Conservation (phyloP, 1,284 basidiomycete species). For the Cutaneotrichosporon cavernicola region DNA sequence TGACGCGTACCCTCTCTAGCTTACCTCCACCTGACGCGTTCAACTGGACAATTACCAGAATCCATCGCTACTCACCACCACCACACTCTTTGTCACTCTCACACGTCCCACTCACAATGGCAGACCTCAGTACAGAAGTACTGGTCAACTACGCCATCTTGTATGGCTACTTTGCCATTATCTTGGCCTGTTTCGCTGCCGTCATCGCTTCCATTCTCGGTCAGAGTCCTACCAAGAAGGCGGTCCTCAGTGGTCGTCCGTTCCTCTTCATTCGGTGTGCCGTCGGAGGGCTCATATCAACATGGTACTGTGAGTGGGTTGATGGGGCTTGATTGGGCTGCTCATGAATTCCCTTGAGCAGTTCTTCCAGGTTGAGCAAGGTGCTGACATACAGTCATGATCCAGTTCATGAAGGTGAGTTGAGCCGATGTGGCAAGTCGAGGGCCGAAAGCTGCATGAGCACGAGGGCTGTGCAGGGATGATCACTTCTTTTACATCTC, state of each 20-base stretch:
- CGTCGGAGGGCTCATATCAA: slow-evolving; percentile 49
- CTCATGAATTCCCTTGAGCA: neutral
- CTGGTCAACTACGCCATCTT: slow-evolving; percentile 56
- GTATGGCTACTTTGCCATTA: slow-evolving; percentile 58
- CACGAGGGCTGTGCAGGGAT: neutral
- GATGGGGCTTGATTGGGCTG: neutral
- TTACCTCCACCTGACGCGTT: slow-evolving; percentile 1
- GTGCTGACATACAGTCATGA: slow-evolving; percentile 55
- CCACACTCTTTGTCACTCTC: neutral
- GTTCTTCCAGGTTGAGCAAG: neutral
- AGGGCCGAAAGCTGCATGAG: neutral
- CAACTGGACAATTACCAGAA: neutral
- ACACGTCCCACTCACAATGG: neutral
- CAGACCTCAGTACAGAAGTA: slow-evolving; percentile 23
- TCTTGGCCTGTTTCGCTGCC: slow-evolving; percentile 52
- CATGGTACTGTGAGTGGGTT: slow-evolving; percentile 63
- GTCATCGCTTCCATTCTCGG: slow-evolving; percentile 51
- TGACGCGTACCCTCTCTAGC: neutral
- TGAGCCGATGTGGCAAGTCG: neutral
- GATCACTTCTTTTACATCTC: neutral
- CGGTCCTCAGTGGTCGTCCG: slow-evolving; percentile 33
- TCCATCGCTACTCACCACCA: neutral
- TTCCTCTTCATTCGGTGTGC: slow-evolving; percentile 45
- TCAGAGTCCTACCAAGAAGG: slow-evolving; percentile 18
- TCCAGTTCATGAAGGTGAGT: slow-evolving; percentile 58